Evolutionary conservation across 495 filamentous ascomycete species (phyloP).

Genomic region (Neurospora sp.): DNA sequence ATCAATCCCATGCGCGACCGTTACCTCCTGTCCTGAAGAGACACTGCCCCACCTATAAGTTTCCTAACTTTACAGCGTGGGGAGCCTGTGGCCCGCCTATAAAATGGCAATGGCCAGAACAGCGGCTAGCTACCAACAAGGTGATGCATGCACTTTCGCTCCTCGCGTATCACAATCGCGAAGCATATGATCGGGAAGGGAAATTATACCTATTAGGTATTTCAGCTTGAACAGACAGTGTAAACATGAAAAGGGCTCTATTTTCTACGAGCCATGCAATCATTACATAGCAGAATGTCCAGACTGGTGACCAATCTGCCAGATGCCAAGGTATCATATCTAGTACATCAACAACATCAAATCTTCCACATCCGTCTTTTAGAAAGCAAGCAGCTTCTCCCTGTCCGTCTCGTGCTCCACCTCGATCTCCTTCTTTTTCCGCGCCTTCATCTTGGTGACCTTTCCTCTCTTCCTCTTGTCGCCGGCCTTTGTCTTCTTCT

Average conservation of each 20-base stretch:
- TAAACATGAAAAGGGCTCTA: not conserved
- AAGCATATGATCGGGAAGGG: not conserved
- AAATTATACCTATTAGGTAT: not conserved
- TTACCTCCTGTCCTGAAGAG: not conserved
- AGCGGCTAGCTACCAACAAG: not conserved
- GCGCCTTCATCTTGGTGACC: constrained; percentile 46
- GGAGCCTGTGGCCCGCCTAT: not conserved
- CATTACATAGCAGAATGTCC: not conserved
- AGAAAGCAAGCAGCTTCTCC: constrained; percentile 33
- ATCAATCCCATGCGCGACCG: not conserved
- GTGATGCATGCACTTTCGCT: not conserved
- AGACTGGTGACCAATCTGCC: not conserved
- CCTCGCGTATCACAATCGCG: not conserved
- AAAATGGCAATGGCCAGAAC: not conserved
- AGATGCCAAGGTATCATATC: not conserved
- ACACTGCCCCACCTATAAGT: not conserved
- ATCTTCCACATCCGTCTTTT: constrained; percentile 4
- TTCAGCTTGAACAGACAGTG: not conserved
- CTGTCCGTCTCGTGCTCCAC: constrained; percentile 52
- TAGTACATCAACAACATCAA: not conserved
- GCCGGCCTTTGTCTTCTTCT: constrained; percentile 42
- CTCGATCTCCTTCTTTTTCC: constrained; percentile 65
- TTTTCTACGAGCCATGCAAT: not conserved
- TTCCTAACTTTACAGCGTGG: not conserved
- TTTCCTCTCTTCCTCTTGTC: constrained; percentile 58